A percentile compares a stretch with the other conserved stretches of the same genome.
These are phyloP conservation scores for Periconia digitata DNA, from an alignment of 2,329 filamentous ascomycete genomes.

Conservation along the genomic window DNA sequence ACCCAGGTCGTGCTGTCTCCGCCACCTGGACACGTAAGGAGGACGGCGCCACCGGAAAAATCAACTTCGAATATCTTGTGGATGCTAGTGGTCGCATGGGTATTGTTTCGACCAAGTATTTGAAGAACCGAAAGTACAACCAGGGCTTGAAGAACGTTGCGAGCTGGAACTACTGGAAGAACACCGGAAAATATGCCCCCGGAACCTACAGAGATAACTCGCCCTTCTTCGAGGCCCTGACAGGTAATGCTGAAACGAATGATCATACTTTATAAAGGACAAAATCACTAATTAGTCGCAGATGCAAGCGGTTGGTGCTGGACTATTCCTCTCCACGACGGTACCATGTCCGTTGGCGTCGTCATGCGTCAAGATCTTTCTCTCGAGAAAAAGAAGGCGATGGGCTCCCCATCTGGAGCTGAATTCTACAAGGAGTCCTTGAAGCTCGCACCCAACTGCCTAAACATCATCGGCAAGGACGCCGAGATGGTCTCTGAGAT, in stretches of 20 bases:
- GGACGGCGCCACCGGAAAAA: constrained; percentile 36
- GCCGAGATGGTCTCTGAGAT: constrained; percentile 4
- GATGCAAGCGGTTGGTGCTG: constrained; percentile 55
- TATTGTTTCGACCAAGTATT: constrained; percentile 52
- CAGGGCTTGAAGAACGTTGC: constrained; percentile 54
- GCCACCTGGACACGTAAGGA: constrained; percentile 10
- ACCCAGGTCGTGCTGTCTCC: constrained; percentile 9
- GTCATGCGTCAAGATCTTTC: constrained; percentile 8
- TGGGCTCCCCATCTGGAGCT: background rate
- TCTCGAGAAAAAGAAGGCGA: constrained; percentile 11
- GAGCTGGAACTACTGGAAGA: constrained; percentile 53
- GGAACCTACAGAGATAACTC: constrained; percentile 41
- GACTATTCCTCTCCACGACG: constrained; percentile 55
- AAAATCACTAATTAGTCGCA: constrained; percentile 2
- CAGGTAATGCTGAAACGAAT: constrained; percentile 1
- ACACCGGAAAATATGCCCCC: constrained; percentile 31
- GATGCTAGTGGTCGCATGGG: constrained; percentile 53
- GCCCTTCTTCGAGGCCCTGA: constrained; percentile 48
- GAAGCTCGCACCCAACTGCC: constrained; percentile 1
- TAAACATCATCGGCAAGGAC: constrained; percentile 1
- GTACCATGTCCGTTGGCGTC: constrained; percentile 26
- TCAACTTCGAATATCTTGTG: constrained; percentile 52
- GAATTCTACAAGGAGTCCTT: constrained; percentile 3
- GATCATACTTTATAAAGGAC: too few species aligned
- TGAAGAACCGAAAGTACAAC: constrained; percentile 53